A percentile compares a stretch with the other conserved stretches of the same genome.
These are phyloP conservation scores for Nothophytophthora sp. DNA, from an alignment of 352 stramenopile species.

Conservation along the genomic window DNA sequence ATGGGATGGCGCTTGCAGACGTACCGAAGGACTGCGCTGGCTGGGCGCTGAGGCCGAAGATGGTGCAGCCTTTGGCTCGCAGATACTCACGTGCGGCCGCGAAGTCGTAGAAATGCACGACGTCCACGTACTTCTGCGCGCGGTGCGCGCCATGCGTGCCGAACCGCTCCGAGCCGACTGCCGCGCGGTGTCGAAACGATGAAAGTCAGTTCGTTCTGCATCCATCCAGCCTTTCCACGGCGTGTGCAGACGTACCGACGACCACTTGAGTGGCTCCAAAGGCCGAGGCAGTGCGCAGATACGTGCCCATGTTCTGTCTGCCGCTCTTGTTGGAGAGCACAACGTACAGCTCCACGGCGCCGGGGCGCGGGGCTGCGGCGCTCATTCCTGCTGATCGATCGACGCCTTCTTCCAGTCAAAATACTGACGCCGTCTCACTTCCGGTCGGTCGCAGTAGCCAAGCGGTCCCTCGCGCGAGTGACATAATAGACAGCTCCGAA, in stretches of 20 bases:
- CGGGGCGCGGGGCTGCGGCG: slow-evolving; percentile 6
- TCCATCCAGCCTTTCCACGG: background rate
- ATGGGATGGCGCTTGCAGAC: slow-evolving; percentile 3
- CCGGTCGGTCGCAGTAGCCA: too few species aligned
- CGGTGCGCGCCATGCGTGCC: slow-evolving; percentile 76
- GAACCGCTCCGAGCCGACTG: slow-evolving; percentile 78
- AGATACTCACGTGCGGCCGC: slow-evolving; percentile 59
- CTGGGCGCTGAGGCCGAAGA: slow-evolving; percentile 53
- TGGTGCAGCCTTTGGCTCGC: slow-evolving; percentile 51
- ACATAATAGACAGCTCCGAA: slow-evolving; percentile 2
- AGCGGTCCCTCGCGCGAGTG: slow-evolving; percentile 23
- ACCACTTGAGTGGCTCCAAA: slow-evolving; percentile 76
- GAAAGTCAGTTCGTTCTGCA: background rate
- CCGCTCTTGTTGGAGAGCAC: slow-evolving; percentile 76
- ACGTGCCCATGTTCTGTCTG: slow-evolving; percentile 80
- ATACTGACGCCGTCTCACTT: too few species aligned
- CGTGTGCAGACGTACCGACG: slow-evolving; percentile 45
- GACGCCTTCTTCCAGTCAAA: slow-evolving; percentile 17
- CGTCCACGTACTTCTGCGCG: slow-evolving; percentile 80
- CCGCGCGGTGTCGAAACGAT: background rate
- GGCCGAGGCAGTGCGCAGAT: slow-evolving; percentile 69
- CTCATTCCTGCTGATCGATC: slow-evolving; percentile 9
- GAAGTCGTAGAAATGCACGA: slow-evolving; percentile 76
- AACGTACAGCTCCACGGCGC: slow-evolving; percentile 54
- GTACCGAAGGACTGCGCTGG: slow-evolving; percentile 24